Evolutionary conservation across 345 rosid genomes (phyloP), one percentile per base, ranked within the genome.

Genomic region (Citrus inodora): DNA sequence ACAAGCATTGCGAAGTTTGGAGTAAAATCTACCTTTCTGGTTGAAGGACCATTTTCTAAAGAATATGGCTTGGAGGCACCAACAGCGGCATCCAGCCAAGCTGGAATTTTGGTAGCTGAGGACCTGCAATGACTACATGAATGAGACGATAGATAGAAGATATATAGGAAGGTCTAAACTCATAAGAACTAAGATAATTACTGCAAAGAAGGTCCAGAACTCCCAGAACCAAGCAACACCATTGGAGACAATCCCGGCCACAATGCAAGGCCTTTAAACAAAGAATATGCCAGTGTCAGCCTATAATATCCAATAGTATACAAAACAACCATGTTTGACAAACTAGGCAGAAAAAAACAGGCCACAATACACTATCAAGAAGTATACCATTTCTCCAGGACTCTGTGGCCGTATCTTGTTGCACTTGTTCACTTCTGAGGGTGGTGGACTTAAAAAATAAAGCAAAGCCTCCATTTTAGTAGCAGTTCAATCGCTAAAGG

Each of bases 241-340:
- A 61, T 62, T 60, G 93, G 68, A 70, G 88, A 84, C 83, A 91
- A 63, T 56, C 89, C 90, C 64, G 91, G 93, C 94, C 91, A 91
- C 76, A 89, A 51, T 58, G 77, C 86, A 71, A 86, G 86, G 83
- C 85, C 91, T 89, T 78, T 40, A 10, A 58, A 48, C n/a, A 74
- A 42, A 63, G 6, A 70, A 67, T 10, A 9, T 46, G 35, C 58
- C 67, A 68, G 17, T n/a, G 33, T 33, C 32, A 78, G 76, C 53
- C 76, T 22, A 48, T 55, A 72, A n/a, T 40, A 75, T 33, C n/a
- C n/a, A 59, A 65, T 42, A 71, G 38, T 16, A 67, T 40, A 78
- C 24, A 76, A 51, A 6, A 61, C 48, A 40, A 53, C 76, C 30
- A 2, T 32, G 59, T 60, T 76, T 32, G 14, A 25, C 11, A 32